These are phyloP conservation scores for Zygoascus tannicola DNA, from an alignment of 805 yeast species.

Conservation along the genomic window DNA sequence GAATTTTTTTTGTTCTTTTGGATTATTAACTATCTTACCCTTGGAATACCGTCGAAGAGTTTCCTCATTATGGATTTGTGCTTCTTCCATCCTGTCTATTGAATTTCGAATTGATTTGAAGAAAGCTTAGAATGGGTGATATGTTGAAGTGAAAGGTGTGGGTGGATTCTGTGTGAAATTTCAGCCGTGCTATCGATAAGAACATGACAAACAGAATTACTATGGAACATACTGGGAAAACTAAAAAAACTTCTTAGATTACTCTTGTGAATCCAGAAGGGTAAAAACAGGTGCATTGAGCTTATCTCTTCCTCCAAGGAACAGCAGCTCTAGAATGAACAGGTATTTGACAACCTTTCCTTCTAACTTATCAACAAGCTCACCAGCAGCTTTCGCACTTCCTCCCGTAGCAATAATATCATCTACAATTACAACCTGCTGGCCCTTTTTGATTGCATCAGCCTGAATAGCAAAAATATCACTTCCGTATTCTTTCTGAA, in stretches of 20 bases:
- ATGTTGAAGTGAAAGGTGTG: too few species aligned
- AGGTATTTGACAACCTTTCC: constrained; percentile 72
- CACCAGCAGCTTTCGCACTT: constrained; percentile 89
- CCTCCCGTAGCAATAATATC: constrained; percentile 99
- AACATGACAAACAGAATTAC: background rate
- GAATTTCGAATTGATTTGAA: background rate
- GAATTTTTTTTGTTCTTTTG: too few species aligned
- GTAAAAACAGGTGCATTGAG: constrained; percentile 85
- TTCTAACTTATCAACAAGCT: constrained; percentile 56
- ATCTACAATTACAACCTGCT: constrained; percentile 81
- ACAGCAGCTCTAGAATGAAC: constrained; percentile 90
- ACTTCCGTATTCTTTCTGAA: constrained; percentile 82
- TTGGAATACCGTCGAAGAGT: constrained; percentile 15
- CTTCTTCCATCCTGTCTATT: constrained; percentile 6
- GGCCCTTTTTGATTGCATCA: constrained; percentile 68
- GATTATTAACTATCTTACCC: constrained; percentile 7
- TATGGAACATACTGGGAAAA: background rate
- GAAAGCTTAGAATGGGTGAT: background rate
- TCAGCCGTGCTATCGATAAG: background rate
- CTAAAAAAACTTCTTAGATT: background rate
- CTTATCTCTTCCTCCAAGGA: constrained; percentile 86
- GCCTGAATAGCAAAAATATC: constrained; percentile 86
- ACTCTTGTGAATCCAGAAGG: constrained; percentile 64
- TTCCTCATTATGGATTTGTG: constrained; percentile 9
- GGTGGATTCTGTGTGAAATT: too few species aligned